Evolutionary conservation across 2,329 filamentous ascomycete species (phyloP), one percentile per base, ranked within the genome.

Genomic region (Trichoderma arundinaceum): DNA sequence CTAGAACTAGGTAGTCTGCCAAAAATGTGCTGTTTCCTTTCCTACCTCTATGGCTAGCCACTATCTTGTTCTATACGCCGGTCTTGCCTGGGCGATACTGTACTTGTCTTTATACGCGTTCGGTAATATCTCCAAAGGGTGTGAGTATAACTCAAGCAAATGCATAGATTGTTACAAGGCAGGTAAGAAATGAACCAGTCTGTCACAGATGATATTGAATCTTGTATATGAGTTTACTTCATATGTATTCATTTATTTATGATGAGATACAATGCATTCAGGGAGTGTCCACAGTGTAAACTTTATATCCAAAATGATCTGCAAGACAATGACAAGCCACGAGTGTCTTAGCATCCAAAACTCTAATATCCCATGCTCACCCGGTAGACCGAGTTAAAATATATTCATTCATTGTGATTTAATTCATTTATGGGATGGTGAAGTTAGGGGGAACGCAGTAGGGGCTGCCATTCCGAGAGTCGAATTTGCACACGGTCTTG

Each of bases 401-500:
- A n/a, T 22, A 39, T 9, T 19, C 51, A 15, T 51, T 38, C 5
- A 17, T 54, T 38, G 22, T 33, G 6, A 32, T 44, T 12, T 22
- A 22, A 33, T 32, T 32, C 7, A 33, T 64, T 66, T 59, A 66
- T 48, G 59, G 65, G 63, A 67, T 61, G 13, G 64, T 59, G 72
- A 73, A 77, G 57, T 68, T 66, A 41, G 74, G 70, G 12, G 75
- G 75, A 7, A 80, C 74, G 59, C 77, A 79, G 76, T 79, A 79
- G 67, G 77, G 77, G 74, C 75, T 77, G 54, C 67, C 58, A 72
- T 72, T 79, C 44, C 68, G 64, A 46, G 68, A 41, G 72, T 75
- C 73, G 73, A 79, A 79, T 72, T 74, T 73, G 72, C 77, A 79
- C 43, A 69, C 43, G 15, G 76, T 78, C 58, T 77, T 69, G 66